Conservation (phyloP, 352 stramenopile genomes). For the Globisporangium iwayamae region DNA sequence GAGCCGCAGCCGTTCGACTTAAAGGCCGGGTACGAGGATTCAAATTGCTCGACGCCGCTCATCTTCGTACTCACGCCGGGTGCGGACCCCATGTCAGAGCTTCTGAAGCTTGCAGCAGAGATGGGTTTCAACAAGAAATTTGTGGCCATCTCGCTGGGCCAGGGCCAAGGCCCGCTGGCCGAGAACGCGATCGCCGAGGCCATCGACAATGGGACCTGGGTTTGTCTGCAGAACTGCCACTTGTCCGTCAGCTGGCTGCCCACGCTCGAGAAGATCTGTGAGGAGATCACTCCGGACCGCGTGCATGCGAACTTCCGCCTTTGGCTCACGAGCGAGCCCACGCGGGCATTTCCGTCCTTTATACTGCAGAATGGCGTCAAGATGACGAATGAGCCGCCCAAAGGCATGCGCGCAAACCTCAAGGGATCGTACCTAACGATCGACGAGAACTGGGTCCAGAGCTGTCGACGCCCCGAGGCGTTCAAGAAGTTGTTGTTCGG, state of each 20-base stretch:
- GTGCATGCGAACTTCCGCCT: constrained; percentile 91
- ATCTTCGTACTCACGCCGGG: constrained; percentile 95
- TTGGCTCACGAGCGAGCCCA: constrained; percentile 94
- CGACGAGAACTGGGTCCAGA: constrained; percentile 70
- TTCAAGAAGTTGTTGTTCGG: constrained; percentile 88
- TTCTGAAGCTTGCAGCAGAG: constrained; percentile 91
- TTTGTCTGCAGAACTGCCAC: constrained; percentile 96
- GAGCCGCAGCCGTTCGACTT: constrained; percentile 93
- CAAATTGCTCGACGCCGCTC: constrained; percentile 91
- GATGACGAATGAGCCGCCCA: constrained; percentile 95
- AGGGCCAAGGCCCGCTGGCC: constrained; percentile 92
- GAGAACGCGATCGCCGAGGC: constrained; percentile 91
- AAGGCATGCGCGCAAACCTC: constrained; percentile 93
- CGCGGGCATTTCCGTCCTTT: constrained; percentile 90
- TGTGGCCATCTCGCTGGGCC: constrained; percentile 91
- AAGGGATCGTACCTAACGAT: constrained; percentile 89
- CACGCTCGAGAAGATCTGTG: constrained; percentile 92
- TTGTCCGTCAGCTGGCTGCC: constrained; percentile 93
- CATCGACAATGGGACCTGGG: constrained; percentile 92
- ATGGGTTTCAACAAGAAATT: constrained; percentile 92
- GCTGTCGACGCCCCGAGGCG: constrained; percentile 46
- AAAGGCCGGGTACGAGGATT: constrained; percentile 90
- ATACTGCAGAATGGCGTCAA: constrained; percentile 94
- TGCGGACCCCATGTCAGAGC: constrained; percentile 93
- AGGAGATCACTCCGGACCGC: constrained; percentile 91